phyloP scores from a whole-genome alignment of 2,329 filamentous ascomycete genomes.

The Aspergillus felis region DNA sequence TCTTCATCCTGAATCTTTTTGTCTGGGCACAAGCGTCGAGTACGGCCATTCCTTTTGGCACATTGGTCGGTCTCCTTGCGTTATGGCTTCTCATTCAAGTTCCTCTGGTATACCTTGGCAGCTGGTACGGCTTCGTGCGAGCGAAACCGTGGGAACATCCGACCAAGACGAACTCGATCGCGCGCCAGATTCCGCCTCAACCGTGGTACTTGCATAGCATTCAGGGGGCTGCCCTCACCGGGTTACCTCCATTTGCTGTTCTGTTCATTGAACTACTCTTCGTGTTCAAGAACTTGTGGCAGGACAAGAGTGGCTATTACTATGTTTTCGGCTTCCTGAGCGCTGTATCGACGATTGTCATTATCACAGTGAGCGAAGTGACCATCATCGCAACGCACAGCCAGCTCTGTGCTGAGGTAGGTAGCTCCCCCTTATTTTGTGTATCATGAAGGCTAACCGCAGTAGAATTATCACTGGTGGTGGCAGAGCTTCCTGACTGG shows the following conservation, averaged over 20 bases:
- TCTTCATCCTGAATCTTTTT: conserved; percentile 81
- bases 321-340: conserved; percentile 86
- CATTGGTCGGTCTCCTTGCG: conserved; percentile 65
- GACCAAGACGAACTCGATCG: conserved; percentile 67
- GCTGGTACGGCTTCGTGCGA: conserved; percentile 69
- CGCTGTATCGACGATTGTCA: conserved; percentile 66
- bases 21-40: conserved; percentile 87
- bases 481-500: conserved; percentile 84
- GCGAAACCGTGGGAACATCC: conserved; percentile 73
- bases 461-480: conserved; percentile 81
- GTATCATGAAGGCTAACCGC: conserved; percentile 5
- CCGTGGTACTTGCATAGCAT: conserved; percentile 68
- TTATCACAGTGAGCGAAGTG: conserved; percentile 75
- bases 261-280: conserved; percentile 85
- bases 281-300: conserved; percentile 82
- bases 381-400: conserved; percentile 80
- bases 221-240: conserved; percentile 66
- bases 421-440: conserved; percentile 4
- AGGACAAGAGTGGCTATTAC: conserved; percentile 88
- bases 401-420: conserved; percentile 71
- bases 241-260: conserved; percentile 78
- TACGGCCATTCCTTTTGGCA: conserved; percentile 80
- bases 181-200: conserved; percentile 70
- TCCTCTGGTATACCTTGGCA: conserved; percentile 75
- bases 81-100: conserved; percentile 85